Evolutionary conservation across 2,329 filamentous ascomycete species (phyloP), one percentile per base, ranked within the genome.

Genomic region (Macrophomina tecta): DNA sequence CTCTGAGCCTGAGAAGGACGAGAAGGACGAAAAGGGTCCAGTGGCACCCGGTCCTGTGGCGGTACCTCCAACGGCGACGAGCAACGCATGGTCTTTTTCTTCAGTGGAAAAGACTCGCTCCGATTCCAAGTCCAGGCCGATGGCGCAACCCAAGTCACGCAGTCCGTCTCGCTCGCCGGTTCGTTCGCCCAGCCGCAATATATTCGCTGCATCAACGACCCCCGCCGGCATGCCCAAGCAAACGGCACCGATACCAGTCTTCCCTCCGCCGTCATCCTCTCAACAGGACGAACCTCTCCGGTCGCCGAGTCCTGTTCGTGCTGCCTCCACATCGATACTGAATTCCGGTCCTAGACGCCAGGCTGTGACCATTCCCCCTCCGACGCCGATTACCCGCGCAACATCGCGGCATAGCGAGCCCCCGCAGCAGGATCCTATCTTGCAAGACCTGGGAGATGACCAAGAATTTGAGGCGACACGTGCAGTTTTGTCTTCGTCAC

Each of bases 301-400:
- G 42, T 92, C 91, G 9, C 90, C 91, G 1, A 93, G 91, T 70
- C 91, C 91, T 1, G 80, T 91, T 32, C 87, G 90, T 40, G 82
- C 83, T n/a, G 74, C 77, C 63, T 83, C 86, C 48, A 78, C 88
- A 36, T 86, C 87, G 38, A 77, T 72, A 14, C 67, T 73, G 61
- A 71, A 69, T 18, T 67, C 71, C 30, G 72, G 73, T 4, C 65
- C 65, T 16, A 65, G 64, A 56, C 69, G 73, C 64, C 71, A 79
- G 46, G 73, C 73, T 23, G 70, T 80, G 32, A 73, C 73, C 1
- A 74, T 74, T 48, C 73, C 75, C 14, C 66, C 73, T 53, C 74
- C 79, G 23, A 68, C 78, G 38, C 65, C 65, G 16, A 51, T 63
- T 9, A 68, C 75, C 18, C 70, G 72, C 28, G 71, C 74, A 48